These are phyloP conservation scores for Nasturtium officinale DNA, from an alignment of 345 rosid genomes.

Conservation along the genomic window DNA sequence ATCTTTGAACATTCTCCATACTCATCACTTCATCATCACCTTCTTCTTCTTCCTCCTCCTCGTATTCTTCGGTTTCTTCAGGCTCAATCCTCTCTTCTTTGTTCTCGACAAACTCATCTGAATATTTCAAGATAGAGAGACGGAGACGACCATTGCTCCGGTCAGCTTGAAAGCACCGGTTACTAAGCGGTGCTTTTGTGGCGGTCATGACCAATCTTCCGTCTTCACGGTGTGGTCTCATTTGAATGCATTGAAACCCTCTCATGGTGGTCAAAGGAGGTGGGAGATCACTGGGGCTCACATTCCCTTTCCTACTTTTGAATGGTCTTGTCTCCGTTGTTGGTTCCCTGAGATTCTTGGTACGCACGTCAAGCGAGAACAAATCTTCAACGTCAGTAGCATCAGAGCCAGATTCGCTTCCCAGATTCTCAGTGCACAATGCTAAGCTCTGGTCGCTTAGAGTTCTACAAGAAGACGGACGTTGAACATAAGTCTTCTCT, in stretches of 20 bases:
- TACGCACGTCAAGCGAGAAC: constrained; percentile 43
- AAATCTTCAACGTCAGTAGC: constrained; percentile 42
- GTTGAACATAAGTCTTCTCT: constrained; percentile 54
- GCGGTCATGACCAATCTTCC: constrained; percentile 76
- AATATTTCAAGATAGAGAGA: constrained; percentile 48
- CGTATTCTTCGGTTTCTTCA: constrained; percentile 25
- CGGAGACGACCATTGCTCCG: constrained; percentile 85
- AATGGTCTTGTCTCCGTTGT: constrained; percentile 45
- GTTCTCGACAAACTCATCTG: constrained; percentile 20
- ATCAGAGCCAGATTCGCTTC: constrained; percentile 81
- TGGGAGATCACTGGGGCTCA: constrained; percentile 58
- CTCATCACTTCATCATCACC: constrained; percentile 31
- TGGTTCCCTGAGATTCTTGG: constrained; percentile 22
- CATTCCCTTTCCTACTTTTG: constrained; percentile 30
- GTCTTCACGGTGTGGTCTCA: constrained; percentile 69
- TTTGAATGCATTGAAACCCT: constrained; percentile 54
- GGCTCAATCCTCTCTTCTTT: constrained; percentile 32
- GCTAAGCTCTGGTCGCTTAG: constrained; percentile 78
- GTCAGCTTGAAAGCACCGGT: constrained; percentile 56
- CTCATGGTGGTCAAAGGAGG: constrained; percentile 81
- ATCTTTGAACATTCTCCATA: constrained; percentile 41
- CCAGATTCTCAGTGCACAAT: constrained; percentile 86
- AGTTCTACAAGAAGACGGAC: constrained; percentile 43
- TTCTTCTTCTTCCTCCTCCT: constrained; percentile 7
- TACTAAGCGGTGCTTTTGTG: constrained; percentile 43